A percentile compares a stretch with the other conserved stretches of the same genome.
These are phyloP conservation scores for Penicillium sp. DNA, from an alignment of 2,329 filamentous ascomycete species.

Conservation along the genomic window DNA sequence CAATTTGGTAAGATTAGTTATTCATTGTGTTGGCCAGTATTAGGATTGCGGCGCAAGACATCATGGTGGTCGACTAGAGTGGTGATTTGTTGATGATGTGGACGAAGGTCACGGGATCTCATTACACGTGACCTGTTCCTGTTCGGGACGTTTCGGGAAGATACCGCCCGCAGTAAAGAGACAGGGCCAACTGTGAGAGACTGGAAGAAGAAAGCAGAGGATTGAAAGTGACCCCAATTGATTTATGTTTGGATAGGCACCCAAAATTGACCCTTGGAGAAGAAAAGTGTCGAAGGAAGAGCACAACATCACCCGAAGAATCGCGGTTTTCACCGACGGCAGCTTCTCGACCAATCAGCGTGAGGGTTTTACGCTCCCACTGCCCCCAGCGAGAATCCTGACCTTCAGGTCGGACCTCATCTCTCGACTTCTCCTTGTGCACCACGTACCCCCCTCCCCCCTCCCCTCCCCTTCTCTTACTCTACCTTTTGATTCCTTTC, in stretches of 20 bases:
- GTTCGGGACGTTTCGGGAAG: conserved; percentile 16
- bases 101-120: conserved; percentile 2
- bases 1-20: too few relatives aligned
- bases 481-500: conserved; percentile 36
- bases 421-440: conserved; percentile 38
- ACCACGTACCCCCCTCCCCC: conserved; percentile 27
- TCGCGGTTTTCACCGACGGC: conserved; percentile 44
- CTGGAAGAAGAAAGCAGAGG: neutral
- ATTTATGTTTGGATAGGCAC: neutral
- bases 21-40: too few relatives aligned
- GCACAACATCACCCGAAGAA: conserved; percentile 35
- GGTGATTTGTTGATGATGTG: neutral
- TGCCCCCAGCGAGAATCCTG: conserved; percentile 42
- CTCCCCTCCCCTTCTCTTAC: conserved; percentile 35
- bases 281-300: neutral
- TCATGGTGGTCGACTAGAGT: neutral
- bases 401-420: conserved; percentile 42
- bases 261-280: neutral
- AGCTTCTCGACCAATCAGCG: conserved; percentile 42
- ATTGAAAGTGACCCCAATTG: neutral
- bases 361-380: conserved; percentile 40
- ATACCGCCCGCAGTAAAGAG: conserved; percentile 1
- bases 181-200: neutral
- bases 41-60: too few relatives aligned
- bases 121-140: conserved; percentile 7